Percentiles rank a stretch among this genome's conserved stretches.
Evolutionary conservation across 1,284 basidiomycete genomes (phyloP).

Genomic region (Heterobasidion occidentale): DNA sequence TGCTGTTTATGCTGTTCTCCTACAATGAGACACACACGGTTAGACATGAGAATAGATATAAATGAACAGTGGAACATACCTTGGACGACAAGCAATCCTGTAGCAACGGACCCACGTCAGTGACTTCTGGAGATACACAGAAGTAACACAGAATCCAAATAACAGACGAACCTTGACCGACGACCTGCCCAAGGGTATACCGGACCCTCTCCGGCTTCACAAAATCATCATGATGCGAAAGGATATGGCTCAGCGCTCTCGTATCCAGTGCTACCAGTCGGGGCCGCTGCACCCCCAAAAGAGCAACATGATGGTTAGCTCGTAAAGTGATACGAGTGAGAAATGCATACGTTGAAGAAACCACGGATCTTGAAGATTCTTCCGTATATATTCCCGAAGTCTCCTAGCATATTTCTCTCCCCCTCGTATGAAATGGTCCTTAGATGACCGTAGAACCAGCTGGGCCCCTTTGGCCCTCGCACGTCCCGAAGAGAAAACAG

Average conservation of each 20-base stretch:
- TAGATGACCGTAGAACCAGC: conserved; percentile 47
- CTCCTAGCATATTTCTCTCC: conserved; percentile 35
- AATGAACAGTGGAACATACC: conserved; percentile 14
- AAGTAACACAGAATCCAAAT: not conserved
- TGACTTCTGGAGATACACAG: not conserved
- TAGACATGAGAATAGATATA: not conserved
- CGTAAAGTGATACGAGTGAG: not conserved
- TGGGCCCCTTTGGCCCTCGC: conserved; percentile 41
- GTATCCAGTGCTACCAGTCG: conserved; percentile 33
- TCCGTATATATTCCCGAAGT: conserved; percentile 53
- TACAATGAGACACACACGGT: conserved; percentile 2
- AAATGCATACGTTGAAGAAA: conserved; percentile 35
- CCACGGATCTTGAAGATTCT: conserved; percentile 37
- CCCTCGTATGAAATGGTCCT: conserved; percentile 30
- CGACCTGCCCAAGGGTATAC: conserved; percentile 26
- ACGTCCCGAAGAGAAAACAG: conserved; percentile 37
- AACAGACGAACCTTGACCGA: conserved; percentile 33
- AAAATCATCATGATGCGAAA: conserved; percentile 37
- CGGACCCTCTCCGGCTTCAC: conserved; percentile 34
- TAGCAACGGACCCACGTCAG: not conserved
- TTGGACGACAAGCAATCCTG: conserved; percentile 37
- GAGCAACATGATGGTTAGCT: not conserved
- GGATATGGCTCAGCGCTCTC: conserved; percentile 41
- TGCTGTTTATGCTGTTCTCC: conserved; percentile 39
- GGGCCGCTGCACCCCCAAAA: conserved; percentile 28